Evolutionary conservation across 2,329 filamentous ascomycete species (phyloP), one percentile per base, ranked within the genome.

Genomic region (Aschersonia sp.): DNA sequence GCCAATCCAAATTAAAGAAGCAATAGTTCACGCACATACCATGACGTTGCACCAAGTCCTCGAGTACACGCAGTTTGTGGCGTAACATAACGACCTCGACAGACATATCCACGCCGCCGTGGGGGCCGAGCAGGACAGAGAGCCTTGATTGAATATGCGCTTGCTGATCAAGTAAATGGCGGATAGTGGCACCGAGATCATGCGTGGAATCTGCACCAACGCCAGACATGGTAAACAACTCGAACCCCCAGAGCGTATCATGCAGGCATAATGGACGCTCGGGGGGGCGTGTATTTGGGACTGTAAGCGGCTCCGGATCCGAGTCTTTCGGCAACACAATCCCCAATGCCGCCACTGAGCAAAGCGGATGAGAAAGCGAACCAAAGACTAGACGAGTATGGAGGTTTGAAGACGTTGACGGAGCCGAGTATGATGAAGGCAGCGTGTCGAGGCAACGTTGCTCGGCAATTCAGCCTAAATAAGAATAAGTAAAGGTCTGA

Each of bases 51-150:
- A 68, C 67, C 58, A 72, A 72, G 48, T 63, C 60, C 54, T 72
- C 68, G 49, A 79, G 63, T 43, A 70, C 65, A 50, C 65, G 69
- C 48, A 72, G 62, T 60, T 78, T 79, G 60, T 75, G 69, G 50
- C 71, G 73, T 55, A 80, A 63, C 71, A 77, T 75, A 46, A 69
- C 66, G 31, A 76, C 62, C 63, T 79, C 75, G 45, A 67, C 52
- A 51, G 65, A 67, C 53, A 68, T 61, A 57, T 75, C 69, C 47
- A 69, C 65, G 45, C 66, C 66, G 61, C 72, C 69, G 53, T 68
- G 71, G 53, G 64, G 63, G 48, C 70, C 69, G 12, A 75, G 64
- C 45, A 76, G 60, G 50, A 65, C 64, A 49, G 69, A 66, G 47
- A 76, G 65, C 57, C 69, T 70, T 52, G 72, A 66, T 55, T 74